phyloP scores from a whole-genome alignment of 495 filamentous ascomycete species.

The Penicillium canariense region DNA sequence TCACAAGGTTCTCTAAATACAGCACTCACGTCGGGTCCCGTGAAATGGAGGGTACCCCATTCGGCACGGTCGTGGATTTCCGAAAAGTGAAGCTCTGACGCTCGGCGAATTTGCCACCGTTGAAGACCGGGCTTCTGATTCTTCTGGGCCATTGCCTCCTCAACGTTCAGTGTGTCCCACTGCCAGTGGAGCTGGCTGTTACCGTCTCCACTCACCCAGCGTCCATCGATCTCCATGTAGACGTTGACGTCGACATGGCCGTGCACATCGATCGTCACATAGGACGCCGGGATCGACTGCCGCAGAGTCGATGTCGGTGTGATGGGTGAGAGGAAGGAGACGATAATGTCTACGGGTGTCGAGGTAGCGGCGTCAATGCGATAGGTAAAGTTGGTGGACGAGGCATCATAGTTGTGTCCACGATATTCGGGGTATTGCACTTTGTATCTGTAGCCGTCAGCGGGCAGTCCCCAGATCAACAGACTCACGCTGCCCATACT shows the following conservation, averaged over 20 bases:
- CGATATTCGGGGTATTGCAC: slow-evolving; percentile 69
- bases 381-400: slow-evolving; percentile 90
- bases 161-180: slow-evolving; percentile 41
- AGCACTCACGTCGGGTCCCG: slow-evolving; percentile 59
- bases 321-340: slow-evolving; percentile 90
- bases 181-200: slow-evolving; percentile 69
- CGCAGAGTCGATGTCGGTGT: slow-evolving; percentile 88
- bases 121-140: slow-evolving; percentile 40
- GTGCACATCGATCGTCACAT: slow-evolving; percentile 71
- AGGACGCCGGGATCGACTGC: slow-evolving; percentile 87
- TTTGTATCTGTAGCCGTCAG: slow-evolving; percentile 48
- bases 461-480: not conserved
- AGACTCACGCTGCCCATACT: slow-evolving; percentile 30
- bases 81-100: slow-evolving; percentile 64
- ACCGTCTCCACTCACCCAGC: slow-evolving; percentile 80
- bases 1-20: not conserved
- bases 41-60: slow-evolving; percentile 85
- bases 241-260: slow-evolving; percentile 73
- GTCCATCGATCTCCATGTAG: slow-evolving; percentile 85
- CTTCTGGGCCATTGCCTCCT: slow-evolving; percentile 24
- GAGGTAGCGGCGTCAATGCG: slow-evolving; percentile 48
- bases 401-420: slow-evolving; percentile 84
- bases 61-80: slow-evolving; percentile 77
- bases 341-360: slow-evolving; percentile 56
- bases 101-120: slow-evolving; percentile 63